These are phyloP conservation scores for Vitis amurensis DNA, from an alignment of 164 flowering plant genomes.

Conservation along the genomic window DNA sequence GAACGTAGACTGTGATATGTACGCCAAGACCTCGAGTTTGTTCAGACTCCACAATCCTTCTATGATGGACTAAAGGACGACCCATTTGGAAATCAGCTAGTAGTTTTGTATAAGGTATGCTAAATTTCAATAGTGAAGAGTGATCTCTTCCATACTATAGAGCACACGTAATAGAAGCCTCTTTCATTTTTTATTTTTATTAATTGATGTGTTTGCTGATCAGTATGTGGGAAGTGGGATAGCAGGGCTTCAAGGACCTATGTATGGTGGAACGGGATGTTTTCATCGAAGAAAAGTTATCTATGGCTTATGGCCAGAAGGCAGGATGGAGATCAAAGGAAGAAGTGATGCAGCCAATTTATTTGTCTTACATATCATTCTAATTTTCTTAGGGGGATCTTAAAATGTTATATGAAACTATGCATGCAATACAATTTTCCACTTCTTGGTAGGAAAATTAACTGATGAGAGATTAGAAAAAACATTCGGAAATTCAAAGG, in stretches of 20 bases:
- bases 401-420: no score
- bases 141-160: no score
- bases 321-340: constrained; percentile 1
- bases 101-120: constrained; percentile 22
- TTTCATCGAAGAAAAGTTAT: constrained; percentile 36
- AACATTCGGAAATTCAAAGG: constrained; percentile 35
- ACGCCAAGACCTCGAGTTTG: constrained; percentile 47
- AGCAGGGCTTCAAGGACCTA: constrained; percentile 48
- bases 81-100: constrained; percentile 45
- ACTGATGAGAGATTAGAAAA: constrained; percentile 3
- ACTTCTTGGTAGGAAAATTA: constrained; percentile 18
- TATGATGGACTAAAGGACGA: constrained; percentile 46
- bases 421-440: not conserved
- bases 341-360: not conserved
- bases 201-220: not conserved
- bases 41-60: constrained; percentile 54
- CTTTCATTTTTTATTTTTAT: not conserved
- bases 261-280: constrained; percentile 54
- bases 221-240: constrained; percentile 31
- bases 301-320: constrained; percentile 44
- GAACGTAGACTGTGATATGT: constrained; percentile 81
- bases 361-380: not conserved
- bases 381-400: not conserved
- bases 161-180: no score
- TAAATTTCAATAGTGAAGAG: not conserved